Base-by-base conservation (phyloP, 768 basidiomycete genomes). In the Ramaria rubella region DNA sequence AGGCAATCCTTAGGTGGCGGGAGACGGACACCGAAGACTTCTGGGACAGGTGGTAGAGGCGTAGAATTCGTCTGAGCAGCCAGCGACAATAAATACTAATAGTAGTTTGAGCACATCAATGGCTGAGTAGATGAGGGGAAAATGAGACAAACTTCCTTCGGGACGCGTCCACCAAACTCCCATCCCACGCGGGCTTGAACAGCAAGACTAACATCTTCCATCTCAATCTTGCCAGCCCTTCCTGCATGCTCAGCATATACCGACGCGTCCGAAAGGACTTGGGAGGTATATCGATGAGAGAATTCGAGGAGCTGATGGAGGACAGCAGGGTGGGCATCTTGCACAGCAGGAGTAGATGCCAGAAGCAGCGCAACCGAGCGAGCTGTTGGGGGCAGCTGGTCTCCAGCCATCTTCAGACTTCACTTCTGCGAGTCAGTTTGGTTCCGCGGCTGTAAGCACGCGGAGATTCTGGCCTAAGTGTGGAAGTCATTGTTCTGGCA, bases 181-280 rank as follows among this genome's bases (percentile, higher is more conserved):
- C 91, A 93, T 42, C 90, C 91, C 4, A 93, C 91, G 56, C 90
- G 83, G 5, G 90, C 89, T 68, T 93, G 90, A 4, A 91, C 85
- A 2, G 90, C 88, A 38, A 93, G 75, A 3, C 81, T 78, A 46
- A 89, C 74, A 69, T 93, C 90, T 60, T 93, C 90, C 76, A 85
- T 81, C 61, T 91, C 90, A 54, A 93, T 76, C 72, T 87, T 90
- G 58, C 85, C 86, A 2, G 81, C 68, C 43, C 84, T 77, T 14
- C 87, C 87, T 19, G 87, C 90, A 66, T 93, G 90, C 62, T 93
- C 91, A 15, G 90, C 86, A 66, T 93, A 93, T 19, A 91, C 87
- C 61, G 83, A 82, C 29, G 89, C 90, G 69, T 93, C 91, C 9
- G 87, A 85, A 42, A 93, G 73, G 27, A 90, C 86, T 62, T 93